These are phyloP conservation scores for Talaromyces thailandensis DNA, from an alignment of 495 filamentous ascomycete species.

Conservation along the genomic window DNA sequence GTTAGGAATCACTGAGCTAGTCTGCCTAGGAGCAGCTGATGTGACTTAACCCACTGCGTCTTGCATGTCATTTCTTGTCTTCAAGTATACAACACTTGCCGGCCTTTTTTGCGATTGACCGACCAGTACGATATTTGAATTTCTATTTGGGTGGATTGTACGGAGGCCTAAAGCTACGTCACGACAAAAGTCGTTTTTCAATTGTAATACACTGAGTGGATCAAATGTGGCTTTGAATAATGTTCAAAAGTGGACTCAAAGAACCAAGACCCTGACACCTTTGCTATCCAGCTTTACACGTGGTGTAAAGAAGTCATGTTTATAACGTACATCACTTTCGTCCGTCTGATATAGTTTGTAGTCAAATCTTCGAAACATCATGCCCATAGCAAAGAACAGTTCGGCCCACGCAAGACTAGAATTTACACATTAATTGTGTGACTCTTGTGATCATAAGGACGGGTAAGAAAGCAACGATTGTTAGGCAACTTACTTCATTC, in stretches of 20 bases:
- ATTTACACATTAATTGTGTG: not conserved
- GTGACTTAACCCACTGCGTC: too few species aligned
- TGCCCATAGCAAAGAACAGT: constrained; percentile 22
- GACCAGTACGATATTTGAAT: too few species aligned
- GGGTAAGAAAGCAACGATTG: not conserved
- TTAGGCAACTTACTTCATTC: constrained; percentile 28
- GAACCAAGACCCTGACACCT: constrained; percentile 15
- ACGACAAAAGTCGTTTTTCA: too few species aligned
- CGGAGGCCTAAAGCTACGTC: too few species aligned
- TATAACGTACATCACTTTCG: constrained; percentile 21
- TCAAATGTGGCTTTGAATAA: too few species aligned
- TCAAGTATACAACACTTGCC: too few species aligned
- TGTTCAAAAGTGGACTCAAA: not conserved
- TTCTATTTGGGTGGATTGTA: too few species aligned
- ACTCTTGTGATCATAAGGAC: not conserved
- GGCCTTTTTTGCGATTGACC: too few species aligned
- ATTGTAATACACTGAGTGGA: too few species aligned
- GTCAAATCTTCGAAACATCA: constrained; percentile 19
- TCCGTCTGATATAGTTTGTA: constrained; percentile 28
- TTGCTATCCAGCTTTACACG: constrained; percentile 23
- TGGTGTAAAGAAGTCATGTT: constrained; percentile 29
- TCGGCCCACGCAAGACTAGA: constrained; percentile 25
- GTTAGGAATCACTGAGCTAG: too few species aligned
- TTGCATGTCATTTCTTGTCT: too few species aligned
- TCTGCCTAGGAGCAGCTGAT: too few species aligned